phyloP scores from a whole-genome alignment of 495 filamentous ascomycete species.

The Aspergillus haitiensis region DNA sequence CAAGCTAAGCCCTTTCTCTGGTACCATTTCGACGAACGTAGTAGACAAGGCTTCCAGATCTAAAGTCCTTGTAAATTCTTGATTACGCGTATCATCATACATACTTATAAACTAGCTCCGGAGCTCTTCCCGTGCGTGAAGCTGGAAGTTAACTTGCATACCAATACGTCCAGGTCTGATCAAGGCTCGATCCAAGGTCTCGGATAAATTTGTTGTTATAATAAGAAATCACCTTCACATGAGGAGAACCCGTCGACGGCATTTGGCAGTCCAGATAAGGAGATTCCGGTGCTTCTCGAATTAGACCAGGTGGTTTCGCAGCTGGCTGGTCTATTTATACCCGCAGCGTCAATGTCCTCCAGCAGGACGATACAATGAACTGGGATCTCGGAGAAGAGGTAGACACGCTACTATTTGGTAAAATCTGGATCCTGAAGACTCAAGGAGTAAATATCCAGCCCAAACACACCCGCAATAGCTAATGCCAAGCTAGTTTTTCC shows the following conservation, averaged over 20 bases:
- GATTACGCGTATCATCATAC: slow-evolving; percentile 40
- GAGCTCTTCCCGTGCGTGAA: slow-evolving; percentile 60
- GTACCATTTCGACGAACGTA: slow-evolving; percentile 57
- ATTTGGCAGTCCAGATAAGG: slow-evolving; percentile 75
- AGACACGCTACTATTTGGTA: slow-evolving; percentile 50
- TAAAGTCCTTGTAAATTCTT: not conserved
- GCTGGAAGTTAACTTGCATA: slow-evolving; percentile 62
- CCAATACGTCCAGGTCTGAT: slow-evolving; percentile 77
- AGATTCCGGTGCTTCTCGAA: slow-evolving; percentile 25
- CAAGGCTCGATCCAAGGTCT: slow-evolving; percentile 71
- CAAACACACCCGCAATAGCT: slow-evolving; percentile 63
- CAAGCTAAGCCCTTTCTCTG: slow-evolving; percentile 58
- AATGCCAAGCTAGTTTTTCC: slow-evolving; percentile 65
- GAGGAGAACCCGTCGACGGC: slow-evolving; percentile 80
- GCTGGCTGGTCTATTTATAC: slow-evolving; percentile 14
- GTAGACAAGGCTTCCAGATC: slow-evolving; percentile 33
- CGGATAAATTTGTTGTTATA: slow-evolving; percentile 79
- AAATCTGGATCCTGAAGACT: slow-evolving; percentile 55
- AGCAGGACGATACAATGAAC: slow-evolving; percentile 63
- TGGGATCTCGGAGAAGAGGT: slow-evolving; percentile 57
- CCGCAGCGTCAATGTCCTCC: slow-evolving; percentile 63
- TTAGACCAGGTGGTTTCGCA: not conserved
- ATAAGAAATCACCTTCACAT: slow-evolving; percentile 79
- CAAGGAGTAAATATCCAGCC: slow-evolving; percentile 63
- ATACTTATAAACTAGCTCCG: slow-evolving; percentile 64